Percentiles rank a stretch among this genome's conserved stretches.
Evolutionary conservation across 345 rosid genomes (phyloP).

Genomic region (Psidium guajava): DNA sequence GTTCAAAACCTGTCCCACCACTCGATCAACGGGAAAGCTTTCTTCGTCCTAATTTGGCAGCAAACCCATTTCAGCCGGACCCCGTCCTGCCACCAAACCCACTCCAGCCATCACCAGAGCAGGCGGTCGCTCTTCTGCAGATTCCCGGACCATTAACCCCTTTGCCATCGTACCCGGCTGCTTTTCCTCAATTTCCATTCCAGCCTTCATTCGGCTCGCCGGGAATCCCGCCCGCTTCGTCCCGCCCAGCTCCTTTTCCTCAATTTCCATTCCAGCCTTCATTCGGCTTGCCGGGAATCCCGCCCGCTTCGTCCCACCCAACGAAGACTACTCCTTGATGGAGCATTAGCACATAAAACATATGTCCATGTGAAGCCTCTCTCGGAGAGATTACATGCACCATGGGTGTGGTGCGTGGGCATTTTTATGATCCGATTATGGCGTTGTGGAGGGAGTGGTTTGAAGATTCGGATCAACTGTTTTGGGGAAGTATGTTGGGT

Average conservation of each 20-base stretch:
- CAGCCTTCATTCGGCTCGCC: constrained; percentile 22
- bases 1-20: constrained; percentile 25
- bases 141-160: constrained; percentile 9
- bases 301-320: constrained; percentile 26
- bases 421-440: neutral
- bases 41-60: constrained; percentile 11
- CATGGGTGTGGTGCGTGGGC: neutral
- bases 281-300: constrained; percentile 24
- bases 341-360: neutral
- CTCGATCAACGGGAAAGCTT: neutral
- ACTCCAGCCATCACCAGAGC: constrained; percentile 1
- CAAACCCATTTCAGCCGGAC: constrained; percentile 5
- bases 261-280: constrained; percentile 21
- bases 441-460: neutral
- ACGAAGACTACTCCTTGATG: constrained; percentile 11
- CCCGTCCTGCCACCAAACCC: constrained; percentile 1
- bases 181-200: constrained; percentile 24
- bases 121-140: neutral
- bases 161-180: constrained; percentile 24
- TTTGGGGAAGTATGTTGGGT: neutral
- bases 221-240: constrained; percentile 29
- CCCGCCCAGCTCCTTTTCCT: constrained; percentile 21
- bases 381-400: neutral
- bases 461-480: neutral
- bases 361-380: neutral